A percentile compares a stretch with the other conserved stretches of the same genome.
These are phyloP conservation scores for Phlebopus sp. DNA, from an alignment of 1,284 basidiomycete species.

Conservation along the genomic window DNA sequence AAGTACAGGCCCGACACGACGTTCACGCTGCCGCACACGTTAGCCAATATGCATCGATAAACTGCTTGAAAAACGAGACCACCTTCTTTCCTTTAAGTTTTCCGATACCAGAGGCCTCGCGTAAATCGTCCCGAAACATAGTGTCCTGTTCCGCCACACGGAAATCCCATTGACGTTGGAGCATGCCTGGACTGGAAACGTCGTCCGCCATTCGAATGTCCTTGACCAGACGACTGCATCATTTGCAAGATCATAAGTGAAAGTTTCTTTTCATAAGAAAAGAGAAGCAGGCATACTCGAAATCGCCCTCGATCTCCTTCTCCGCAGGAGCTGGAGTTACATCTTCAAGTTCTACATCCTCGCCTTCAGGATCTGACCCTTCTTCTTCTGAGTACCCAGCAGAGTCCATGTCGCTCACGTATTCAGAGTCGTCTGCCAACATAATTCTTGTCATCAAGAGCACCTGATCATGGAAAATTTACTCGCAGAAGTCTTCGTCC, in stretches of 20 bases:
- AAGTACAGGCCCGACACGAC: slow-evolving; percentile 51
- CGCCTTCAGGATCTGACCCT: slow-evolving; percentile 5
- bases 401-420: slow-evolving; percentile 3
- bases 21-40: slow-evolving; percentile 29
- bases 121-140: slow-evolving; percentile 66
- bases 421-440: slow-evolving; percentile 7
- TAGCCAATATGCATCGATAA: too few species aligned
- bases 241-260: not conserved
- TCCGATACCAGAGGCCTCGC: slow-evolving; percentile 70
- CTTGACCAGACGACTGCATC: slow-evolving; percentile 21
- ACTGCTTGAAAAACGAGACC: slow-evolving; percentile 10
- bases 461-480: not conserved
- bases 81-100: slow-evolving; percentile 47
- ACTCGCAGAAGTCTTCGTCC: slow-evolving; percentile 21
- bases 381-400: slow-evolving; percentile 1
- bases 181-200: slow-evolving; percentile 34
- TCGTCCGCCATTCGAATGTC: slow-evolving; percentile 38
- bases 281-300: slow-evolving; percentile 20
- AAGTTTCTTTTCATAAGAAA: too few species aligned
- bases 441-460: not conserved
- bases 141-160: slow-evolving; percentile 62
- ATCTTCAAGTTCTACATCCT: slow-evolving; percentile 3
- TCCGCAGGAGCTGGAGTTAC: slow-evolving; percentile 8
- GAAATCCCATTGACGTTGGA: slow-evolving; percentile 60
- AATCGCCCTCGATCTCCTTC: slow-evolving; percentile 26